Evolutionary conservation across 495 filamentous ascomycete genomes (phyloP), one percentile per base, ranked within the genome.

Genomic region (Amniculicola lignicola): DNA sequence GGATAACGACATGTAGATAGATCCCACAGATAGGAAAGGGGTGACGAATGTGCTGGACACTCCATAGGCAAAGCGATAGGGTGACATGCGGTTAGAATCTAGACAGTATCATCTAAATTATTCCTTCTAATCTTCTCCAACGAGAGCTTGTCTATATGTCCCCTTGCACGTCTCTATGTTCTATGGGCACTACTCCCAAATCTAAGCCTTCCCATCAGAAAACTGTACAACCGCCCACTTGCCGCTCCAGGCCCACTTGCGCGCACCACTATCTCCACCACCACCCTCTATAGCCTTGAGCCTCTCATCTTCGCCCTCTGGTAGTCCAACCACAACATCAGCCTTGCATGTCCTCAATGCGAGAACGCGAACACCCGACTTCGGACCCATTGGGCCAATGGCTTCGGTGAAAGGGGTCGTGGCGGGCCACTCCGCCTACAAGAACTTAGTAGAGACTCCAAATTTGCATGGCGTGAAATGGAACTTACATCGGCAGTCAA

Each of bases 181-280:
- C n/a, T n/a, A n/a, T n/a, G n/a, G n/a, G n/a, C n/a, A n/a, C n/a
- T n/a, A n/a, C n/a, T n/a, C n/a, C n/a, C n/a, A 10, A 10, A 19
- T n/a, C 65, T 57, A 67, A 40, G 59, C 70, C 69, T 87, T 86
- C 9, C 85, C 86, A 66, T 89, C 82, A 61, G 72, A 94, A 63
- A 96, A 95, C 18, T 90, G 91, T 11, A 93, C 84, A 28, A 97
- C 89, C 2, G 92, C 93, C 89, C 89, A 97, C 72, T 96, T 97
- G 7, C 93, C 93, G 67, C 80, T 88, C 92, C 91, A 97, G 0
- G 90, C 93, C 93, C 93, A 98, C 69, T 92, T 91, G 55, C 93
- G 79, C 16, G 81, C 78, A 14, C 86, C 84, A 11, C 74, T 77
- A 54, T 87, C 82, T 5, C 79, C 85, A 7, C 82, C 85, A 1